phyloP scores from a whole-genome alignment of 2,329 filamentous ascomycete genomes.

The Teratosphaeria pseudoeucalypti region DNA sequence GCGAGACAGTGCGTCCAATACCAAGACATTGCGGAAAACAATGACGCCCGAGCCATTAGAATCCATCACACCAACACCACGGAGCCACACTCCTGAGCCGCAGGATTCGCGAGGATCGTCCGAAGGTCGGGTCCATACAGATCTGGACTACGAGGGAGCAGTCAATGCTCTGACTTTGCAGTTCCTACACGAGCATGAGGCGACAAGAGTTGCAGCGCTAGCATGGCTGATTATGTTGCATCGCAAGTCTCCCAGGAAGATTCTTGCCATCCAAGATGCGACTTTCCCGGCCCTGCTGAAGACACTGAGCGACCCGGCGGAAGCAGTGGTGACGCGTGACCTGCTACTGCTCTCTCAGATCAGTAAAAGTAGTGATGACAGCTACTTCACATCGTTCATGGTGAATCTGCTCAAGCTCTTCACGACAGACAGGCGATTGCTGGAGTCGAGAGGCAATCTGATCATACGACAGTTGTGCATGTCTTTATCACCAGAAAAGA shows the following conservation, averaged over 20 bases:
- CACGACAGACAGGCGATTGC: constrained; percentile 78
- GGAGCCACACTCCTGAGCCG: constrained; percentile 20
- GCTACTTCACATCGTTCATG: constrained; percentile 98
- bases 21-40: constrained; percentile 9
- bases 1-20: constrained; percentile 4
- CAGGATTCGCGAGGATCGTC: constrained; percentile 25
- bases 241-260: constrained; percentile 80
- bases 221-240: constrained; percentile 98
- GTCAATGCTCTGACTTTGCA: constrained; percentile 87
- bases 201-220: constrained; percentile 82
- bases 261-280: constrained; percentile 86
- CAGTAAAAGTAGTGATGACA: constrained; percentile 89
- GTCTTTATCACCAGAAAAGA: constrained; percentile 84
- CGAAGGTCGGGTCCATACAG: constrained; percentile 44
- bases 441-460: constrained; percentile 87
- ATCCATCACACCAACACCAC: constrained; percentile 11
- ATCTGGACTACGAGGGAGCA: constrained; percentile 91
- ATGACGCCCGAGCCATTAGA: constrained; percentile 15
- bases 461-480: constrained; percentile 94
- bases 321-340: constrained; percentile 91
- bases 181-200: constrained; percentile 94
- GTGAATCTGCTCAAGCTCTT: constrained; percentile 91
- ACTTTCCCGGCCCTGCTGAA: constrained; percentile 94
- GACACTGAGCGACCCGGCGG: constrained; percentile 87
- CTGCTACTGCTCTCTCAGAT: constrained; percentile 91